Evolutionary conservation across 1,284 basidiomycete species (phyloP).

Genomic region (Cutaneotrichosporon curvatum): DNA sequence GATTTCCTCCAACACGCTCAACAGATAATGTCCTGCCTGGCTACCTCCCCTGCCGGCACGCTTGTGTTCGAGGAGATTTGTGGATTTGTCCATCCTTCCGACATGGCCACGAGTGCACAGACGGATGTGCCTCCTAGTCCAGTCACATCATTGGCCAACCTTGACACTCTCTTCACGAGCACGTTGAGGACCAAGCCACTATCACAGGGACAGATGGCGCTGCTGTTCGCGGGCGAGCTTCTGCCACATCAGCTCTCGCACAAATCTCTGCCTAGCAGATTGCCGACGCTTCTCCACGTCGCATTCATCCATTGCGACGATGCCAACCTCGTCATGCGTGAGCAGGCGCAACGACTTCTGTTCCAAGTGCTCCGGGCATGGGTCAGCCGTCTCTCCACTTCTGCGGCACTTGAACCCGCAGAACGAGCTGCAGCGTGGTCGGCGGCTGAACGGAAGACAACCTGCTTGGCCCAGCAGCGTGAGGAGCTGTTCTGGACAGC

Average conservation of each 20-base stretch:
- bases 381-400: constrained; percentile 49
- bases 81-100: constrained; percentile 71
- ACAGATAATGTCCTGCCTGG: constrained; percentile 75
- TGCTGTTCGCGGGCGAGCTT: constrained; percentile 77
- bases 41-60: constrained; percentile 65
- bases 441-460: constrained; percentile 53
- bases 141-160: constrained; percentile 45
- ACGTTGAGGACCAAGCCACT: constrained; percentile 40
- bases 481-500: constrained; percentile 61
- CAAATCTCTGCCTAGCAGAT: constrained; percentile 52
- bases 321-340: constrained; percentile 60
- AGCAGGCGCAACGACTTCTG: constrained; percentile 64
- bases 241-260: constrained; percentile 73
- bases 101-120: constrained; percentile 65
- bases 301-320: constrained; percentile 80
- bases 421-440: constrained; percentile 27
- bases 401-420: constrained; percentile 13
- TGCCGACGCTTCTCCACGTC: constrained; percentile 71
- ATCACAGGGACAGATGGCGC: constrained; percentile 77
- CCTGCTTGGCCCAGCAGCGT: constrained; percentile 47
- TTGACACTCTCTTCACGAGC: constrained; percentile 38
- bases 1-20: constrained; percentile 73
- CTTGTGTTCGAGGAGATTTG: constrained; percentile 76
- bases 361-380: constrained; percentile 75
- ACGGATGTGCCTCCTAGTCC: constrained; percentile 65